A percentile compares a stretch with the other conserved stretches of the same genome.
Conservation (phyloP, 1,284 basidiomycete species). For the Ceratobasidium sp. region DNA sequence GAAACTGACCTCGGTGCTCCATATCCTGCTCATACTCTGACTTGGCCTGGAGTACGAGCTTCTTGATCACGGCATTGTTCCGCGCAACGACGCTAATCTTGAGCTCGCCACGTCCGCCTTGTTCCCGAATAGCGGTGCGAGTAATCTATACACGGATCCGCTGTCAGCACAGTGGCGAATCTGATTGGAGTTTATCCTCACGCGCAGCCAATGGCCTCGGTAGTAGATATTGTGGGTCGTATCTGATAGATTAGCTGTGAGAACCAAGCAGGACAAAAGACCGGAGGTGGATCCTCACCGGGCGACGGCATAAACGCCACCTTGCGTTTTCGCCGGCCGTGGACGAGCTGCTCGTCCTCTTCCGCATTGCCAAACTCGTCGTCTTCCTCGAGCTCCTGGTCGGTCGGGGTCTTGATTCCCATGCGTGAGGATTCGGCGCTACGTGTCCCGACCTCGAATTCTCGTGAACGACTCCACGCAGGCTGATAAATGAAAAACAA, state of each 20-base stretch:
- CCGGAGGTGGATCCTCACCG: constrained; percentile 56
- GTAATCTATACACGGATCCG: constrained; percentile 63
- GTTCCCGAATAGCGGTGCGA: constrained; percentile 74
- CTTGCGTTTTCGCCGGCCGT: constrained; percentile 74
- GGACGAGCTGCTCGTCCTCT: constrained; percentile 59
- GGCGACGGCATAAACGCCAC: constrained; percentile 77
- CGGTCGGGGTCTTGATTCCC: constrained; percentile 45
- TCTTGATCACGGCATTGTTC: constrained; percentile 83
- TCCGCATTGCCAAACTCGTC: constrained; percentile 57
- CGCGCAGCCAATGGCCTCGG: constrained; percentile 82
- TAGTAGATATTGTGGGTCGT: constrained; percentile 87
- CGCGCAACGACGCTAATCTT: constrained; percentile 87
- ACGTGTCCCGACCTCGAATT: constrained; percentile 85
- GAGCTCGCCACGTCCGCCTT: constrained; percentile 65
- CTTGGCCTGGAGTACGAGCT: constrained; percentile 81
- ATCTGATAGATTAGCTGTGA: constrained; percentile 61
- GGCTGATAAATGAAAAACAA: constrained; percentile 44
- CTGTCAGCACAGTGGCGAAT: constrained; percentile 42
- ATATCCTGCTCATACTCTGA: constrained; percentile 86
- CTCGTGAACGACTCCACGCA: constrained; percentile 52
- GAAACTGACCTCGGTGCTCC: constrained; percentile 64
- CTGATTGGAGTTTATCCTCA: constrained; percentile 51
- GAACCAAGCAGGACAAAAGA: constrained; percentile 48
- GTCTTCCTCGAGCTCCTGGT: constrained; percentile 71
- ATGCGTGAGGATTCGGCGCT: constrained; percentile 61